Base-by-base conservation (phyloP, 306 rosid species). In the Rosa lucieae region DNA sequence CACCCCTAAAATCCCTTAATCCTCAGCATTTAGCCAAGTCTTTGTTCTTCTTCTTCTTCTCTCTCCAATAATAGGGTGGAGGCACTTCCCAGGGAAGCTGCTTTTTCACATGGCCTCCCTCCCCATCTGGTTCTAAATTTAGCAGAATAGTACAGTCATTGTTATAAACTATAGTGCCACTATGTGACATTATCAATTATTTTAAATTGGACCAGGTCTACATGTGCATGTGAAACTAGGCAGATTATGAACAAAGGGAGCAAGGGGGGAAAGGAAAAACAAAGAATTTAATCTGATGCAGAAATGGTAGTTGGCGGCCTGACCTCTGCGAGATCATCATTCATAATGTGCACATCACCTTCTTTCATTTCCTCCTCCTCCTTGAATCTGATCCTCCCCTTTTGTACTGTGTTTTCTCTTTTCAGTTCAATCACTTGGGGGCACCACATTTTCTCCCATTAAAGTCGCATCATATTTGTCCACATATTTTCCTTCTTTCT, bases 161-260 rank as follows among this genome's bases (percentile, higher is more conserved):
- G 73, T 53, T 61, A 71, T 55, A 78, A 39, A 35, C 17, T 72
- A 53, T 37, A 78, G 74, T 78, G 35, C 49, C 52, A 80, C 51
- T 81, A n/a, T n/a, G 70, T 77, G 56, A 59, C 70, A 75, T 20
- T 20, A 43, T 72, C 73, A 52, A 12, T 43, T 76, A 73, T 44
- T 73, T 82, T 62, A 72, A 78, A 71, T 39, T 63, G 83, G 78
- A 84, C 68, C 37, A 32, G 37, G 48, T 47, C 67, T 90, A 83
- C 94, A 91, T 89, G 97, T 78, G 82, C 98, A 91, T 90, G 94
- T 91, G 98, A 85, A 87, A 81, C 71, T 85, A 82, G 79, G 80
- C 80, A 77, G 73, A 44, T 67, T 75, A 47, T 75, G 39, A 23
- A 72, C 8, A 72, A 86, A 78, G 76, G 62, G 51, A 55, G 10